phyloP scores from a whole-genome alignment of 768 basidiomycete species.

The Boletellus emodensis region DNA sequence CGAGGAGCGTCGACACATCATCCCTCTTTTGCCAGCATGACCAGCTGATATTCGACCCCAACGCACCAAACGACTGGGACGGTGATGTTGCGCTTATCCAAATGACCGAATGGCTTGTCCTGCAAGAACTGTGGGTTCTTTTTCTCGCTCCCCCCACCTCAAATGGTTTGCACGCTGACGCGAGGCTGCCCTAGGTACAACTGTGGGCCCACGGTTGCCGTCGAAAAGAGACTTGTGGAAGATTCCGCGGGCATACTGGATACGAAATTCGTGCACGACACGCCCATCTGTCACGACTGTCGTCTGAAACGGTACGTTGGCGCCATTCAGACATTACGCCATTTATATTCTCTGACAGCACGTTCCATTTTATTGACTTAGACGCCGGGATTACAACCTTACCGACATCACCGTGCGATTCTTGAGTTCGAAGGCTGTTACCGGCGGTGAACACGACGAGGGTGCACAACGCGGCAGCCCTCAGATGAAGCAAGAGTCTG shows the following conservation, averaged over 20 bases:
- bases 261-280: conserved; percentile 42
- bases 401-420: conserved; percentile 62
- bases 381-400: conserved; percentile 46
- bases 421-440: conserved; percentile 31
- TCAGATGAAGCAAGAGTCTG: conserved; percentile 29
- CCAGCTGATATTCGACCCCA: conserved; percentile 63
- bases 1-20: conserved; percentile 58
- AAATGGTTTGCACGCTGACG: conserved; percentile 15
- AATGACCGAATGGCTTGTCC: conserved; percentile 58
- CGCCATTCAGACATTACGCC: conserved; percentile 1
- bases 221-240: conserved; percentile 36
- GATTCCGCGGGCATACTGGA: conserved; percentile 29
- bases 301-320: conserved; percentile 49
- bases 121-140: conserved; percentile 48
- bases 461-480: conserved; percentile 24
- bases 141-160: conserved; percentile 4
- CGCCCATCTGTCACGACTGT: conserved; percentile 59
- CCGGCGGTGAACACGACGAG: conserved; percentile 27
- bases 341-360: conserved; percentile 12
- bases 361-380: conserved; percentile 17
- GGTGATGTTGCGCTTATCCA: conserved; percentile 53
- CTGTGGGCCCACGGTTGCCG: conserved; percentile 49
- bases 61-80: conserved; percentile 54
- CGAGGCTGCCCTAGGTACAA: conserved; percentile 44
- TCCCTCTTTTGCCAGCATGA: conserved; percentile 66